Evolutionary conservation across 306 rosid genomes (phyloP), one percentile per base, ranked within the genome.

Genomic region (Quercus aquifolioides): DNA sequence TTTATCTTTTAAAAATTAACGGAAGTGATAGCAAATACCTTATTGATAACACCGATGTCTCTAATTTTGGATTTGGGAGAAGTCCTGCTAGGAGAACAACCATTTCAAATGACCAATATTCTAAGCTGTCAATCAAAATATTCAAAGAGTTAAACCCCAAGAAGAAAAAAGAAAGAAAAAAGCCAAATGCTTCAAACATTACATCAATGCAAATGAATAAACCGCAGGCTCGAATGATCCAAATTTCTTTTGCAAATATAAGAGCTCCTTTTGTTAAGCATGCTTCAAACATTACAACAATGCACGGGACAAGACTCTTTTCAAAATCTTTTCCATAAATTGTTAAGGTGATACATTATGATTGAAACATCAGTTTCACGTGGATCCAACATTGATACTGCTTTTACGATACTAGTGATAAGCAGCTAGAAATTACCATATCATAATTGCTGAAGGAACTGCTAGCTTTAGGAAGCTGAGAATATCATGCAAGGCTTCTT

Each of bases 81-180:
- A 90, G 92, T 55, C 92, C 92, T 0, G 94, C 87, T 21, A 90
- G 84, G 69, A 82, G 91, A 80, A 90, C 92, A 80, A 88, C 89
- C 92, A 88, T 86, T 82, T 90, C 94, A 19, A 88, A 90, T 9
- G 84, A 81, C 90, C 90, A 90, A 38, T 83, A 85, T 49, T 90
- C 89, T 0, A 90, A 87, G 71, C 94, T 90, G 91, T 75, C 75
- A 73, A 71, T 17, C 13, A 62, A 55, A 69, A 6, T 3, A 28
- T 4, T 19, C 33, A 30, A 38, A 38, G 62, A 13, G 56, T 43
- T 54, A 20, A 7, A 38, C 46, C 11, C 46, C 33, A 58, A 69
- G 8, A 10, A 63, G 26, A 55, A 49, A 46, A 46, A 6, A 35
- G 8, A 31, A 31, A 31, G 35, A 31, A 31, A 38, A 7, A 38